These are phyloP conservation scores for Oryza brachyantha DNA, from an alignment of 176 grass and related monocot genomes.

Conservation along the genomic window DNA sequence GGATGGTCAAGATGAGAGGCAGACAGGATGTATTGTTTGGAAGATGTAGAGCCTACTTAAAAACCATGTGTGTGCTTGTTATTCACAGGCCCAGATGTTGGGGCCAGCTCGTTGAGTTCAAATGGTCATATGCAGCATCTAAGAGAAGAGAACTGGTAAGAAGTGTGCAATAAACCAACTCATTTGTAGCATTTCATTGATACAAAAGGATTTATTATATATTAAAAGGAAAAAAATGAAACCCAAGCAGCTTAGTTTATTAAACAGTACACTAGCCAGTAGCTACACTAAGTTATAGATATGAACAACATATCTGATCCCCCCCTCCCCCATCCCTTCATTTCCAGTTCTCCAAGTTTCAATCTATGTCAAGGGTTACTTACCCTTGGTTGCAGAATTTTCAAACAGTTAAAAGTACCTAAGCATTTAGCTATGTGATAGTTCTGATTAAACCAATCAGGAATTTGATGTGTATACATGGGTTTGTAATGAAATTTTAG, in stretches of 20 bases:
- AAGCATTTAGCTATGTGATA: slow-evolving; percentile 12
- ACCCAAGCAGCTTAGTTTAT: neutral
- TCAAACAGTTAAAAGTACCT: neutral
- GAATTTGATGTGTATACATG: neutral
- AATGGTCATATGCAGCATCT: neutral
- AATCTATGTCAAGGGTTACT: neutral
- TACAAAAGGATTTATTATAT: neutral
- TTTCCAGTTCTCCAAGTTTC: slow-evolving; percentile 5
- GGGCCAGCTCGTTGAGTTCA: slow-evolving; percentile 4
- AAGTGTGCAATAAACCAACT: neutral
- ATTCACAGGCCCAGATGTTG: slow-evolving; percentile 14
- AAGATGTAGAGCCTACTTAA: neutral
- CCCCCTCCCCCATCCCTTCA: neutral
- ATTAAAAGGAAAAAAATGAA: slow-evolving; percentile 8
- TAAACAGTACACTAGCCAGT: slow-evolving; percentile 1
- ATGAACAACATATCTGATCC: neutral
- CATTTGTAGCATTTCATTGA: neutral
- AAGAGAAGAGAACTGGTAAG: neutral
- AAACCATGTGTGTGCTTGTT: neutral
- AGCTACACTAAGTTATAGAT: neutral
- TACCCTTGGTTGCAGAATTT: slow-evolving; percentile 6
- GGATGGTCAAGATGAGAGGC: neutral
- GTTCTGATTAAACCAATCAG: slow-evolving; percentile 14
- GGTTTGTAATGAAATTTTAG: slow-evolving; percentile 15
- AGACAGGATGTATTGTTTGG: slow-evolving; percentile 1